These are phyloP conservation scores for Picea glauca DNA, from an alignment of 75 land plant species.

Conservation along the genomic window DNA sequence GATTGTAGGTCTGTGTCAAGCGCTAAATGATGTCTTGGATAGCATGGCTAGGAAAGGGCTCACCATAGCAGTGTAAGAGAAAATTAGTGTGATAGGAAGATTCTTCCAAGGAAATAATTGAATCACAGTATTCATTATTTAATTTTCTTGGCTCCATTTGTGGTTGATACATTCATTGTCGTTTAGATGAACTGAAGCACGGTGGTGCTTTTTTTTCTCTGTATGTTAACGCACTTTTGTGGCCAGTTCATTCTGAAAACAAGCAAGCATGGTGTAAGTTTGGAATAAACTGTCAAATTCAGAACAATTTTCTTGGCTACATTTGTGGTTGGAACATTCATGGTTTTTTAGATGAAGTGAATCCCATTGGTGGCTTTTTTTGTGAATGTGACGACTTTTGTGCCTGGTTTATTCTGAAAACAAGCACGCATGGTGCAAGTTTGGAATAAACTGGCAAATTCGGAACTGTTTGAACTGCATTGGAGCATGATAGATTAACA, in stretches of 20 bases:
- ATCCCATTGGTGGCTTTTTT: no score
- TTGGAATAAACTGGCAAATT: not conserved
- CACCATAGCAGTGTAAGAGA: conserved; percentile 62
- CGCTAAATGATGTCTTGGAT: conserved; percentile 91
- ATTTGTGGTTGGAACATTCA: no score
- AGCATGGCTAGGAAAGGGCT: conserved; percentile 95
- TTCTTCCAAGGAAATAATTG: not conserved
- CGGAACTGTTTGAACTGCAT: not conserved
- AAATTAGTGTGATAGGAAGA: not conserved
- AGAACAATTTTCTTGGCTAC: not conserved
- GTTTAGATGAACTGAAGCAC: not conserved
- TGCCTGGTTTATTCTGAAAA: not conserved
- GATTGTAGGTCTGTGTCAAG: conserved; percentile 97
- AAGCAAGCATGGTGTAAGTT: no score
- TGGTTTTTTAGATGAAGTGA: no score
- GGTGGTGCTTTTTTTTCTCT: not conserved
- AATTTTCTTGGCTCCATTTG: not conserved
- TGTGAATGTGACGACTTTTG: not conserved
- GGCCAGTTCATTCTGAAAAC: not conserved
- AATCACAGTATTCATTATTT: not conserved
- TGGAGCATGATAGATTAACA: not conserved
- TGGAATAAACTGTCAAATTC: no score
- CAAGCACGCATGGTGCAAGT: not conserved
- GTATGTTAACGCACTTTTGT: not conserved
- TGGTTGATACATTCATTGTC: not conserved